Conservation (phyloP, 768 basidiomycete genomes). For the Thelephora ganbajun region DNA sequence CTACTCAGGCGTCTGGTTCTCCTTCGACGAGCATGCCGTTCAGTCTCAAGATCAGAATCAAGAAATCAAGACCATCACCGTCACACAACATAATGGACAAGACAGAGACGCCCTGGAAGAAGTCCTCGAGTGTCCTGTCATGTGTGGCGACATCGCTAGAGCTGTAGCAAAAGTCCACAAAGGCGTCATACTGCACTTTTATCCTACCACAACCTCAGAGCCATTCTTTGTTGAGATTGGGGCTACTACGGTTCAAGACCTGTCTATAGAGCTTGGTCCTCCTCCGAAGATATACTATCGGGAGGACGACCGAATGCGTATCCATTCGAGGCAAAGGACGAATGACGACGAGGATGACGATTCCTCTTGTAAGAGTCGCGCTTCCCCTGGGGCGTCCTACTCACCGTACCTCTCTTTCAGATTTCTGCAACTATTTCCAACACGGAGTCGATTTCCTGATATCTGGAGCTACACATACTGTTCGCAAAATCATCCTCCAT, state of each 20-base stretch:
- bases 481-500: conserved; percentile 78
- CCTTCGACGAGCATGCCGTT: conserved; percentile 49
- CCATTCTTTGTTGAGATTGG: conserved; percentile 53
- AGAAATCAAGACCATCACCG: conserved; percentile 63
- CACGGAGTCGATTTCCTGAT: conserved; percentile 83
- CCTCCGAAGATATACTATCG: conserved; percentile 72
- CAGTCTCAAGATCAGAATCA: conserved; percentile 51
- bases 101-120: conserved; percentile 62
- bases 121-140: conserved; percentile 44
- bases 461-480: conserved; percentile 51
- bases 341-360: conserved; percentile 33
- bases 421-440: conserved; percentile 91
- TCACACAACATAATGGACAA: conserved; percentile 50
- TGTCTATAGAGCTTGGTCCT: conserved; percentile 65
- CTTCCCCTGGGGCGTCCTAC: background rate
- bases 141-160: conserved; percentile 58
- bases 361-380: conserved; percentile 30
- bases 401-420: conserved; percentile 21
- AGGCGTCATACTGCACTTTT: conserved; percentile 57
- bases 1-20: conserved; percentile 77
- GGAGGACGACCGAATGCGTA: conserved; percentile 80
- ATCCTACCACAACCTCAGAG: conserved; percentile 31
- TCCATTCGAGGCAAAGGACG: conserved; percentile 39
- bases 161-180: conserved; percentile 66
- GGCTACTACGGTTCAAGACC: conserved; percentile 71